Evolutionary conservation across 177 flowering plant species (phyloP).

Genomic region (Vitis hybrid): DNA sequence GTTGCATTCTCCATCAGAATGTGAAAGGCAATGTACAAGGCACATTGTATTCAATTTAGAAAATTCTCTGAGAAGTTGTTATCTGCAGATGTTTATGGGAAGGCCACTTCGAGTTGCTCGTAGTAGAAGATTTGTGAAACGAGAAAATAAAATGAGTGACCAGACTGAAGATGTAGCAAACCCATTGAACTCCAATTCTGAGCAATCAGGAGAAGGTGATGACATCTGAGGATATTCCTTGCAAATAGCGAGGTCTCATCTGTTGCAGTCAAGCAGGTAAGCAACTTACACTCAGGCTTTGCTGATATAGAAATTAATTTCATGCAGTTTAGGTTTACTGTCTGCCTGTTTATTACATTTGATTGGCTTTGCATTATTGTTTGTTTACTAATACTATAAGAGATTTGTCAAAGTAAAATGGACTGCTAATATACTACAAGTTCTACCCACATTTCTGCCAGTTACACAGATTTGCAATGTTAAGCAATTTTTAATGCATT

Average conservation of each 20-base stretch:
- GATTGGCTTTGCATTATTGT: neutral
- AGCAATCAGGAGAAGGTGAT: slow-evolving; percentile 17
- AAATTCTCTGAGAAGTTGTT: slow-evolving; percentile 1
- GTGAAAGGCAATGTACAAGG: no score
- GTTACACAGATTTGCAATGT: neutral
- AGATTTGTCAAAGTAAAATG: neutral
- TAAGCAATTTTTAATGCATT: neutral
- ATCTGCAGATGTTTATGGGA: slow-evolving; percentile 60
- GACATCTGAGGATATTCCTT: slow-evolving; percentile 9
- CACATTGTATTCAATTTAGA: neutral
- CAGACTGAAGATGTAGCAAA: slow-evolving; percentile 25
- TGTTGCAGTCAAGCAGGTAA: neutral
- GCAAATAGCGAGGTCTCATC: no score
- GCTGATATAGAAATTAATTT: neutral
- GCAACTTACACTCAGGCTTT: neutral
- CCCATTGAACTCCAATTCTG: slow-evolving; percentile 20
- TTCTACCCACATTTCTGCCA: neutral
- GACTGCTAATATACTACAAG: neutral
- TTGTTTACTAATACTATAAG: neutral
- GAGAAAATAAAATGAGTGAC: slow-evolving; percentile 25
- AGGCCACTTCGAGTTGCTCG: slow-evolving; percentile 57
- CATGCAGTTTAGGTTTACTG: neutral
- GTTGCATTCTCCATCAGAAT: neutral
- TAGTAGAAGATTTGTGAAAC: slow-evolving; percentile 40
- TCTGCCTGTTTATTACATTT: neutral